phyloP scores from a whole-genome alignment of 1,284 basidiomycete genomes.

The Blastosporella zonata region DNA sequence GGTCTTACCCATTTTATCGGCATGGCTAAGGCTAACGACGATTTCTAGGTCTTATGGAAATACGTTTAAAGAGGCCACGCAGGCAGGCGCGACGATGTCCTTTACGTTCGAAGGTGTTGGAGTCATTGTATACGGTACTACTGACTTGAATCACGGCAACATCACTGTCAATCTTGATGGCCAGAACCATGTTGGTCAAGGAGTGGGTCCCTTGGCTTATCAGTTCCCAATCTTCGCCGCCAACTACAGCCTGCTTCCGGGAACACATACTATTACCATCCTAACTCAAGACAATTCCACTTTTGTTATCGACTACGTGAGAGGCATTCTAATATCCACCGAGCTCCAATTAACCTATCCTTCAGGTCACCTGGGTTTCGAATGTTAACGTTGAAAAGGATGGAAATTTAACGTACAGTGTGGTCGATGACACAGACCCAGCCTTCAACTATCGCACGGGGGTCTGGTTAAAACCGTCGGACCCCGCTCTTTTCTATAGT shows the following conservation, averaged over 20 bases:
- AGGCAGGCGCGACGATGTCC: conserved; percentile 22
- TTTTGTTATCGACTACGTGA: conserved; percentile 8
- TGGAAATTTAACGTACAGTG: not conserved
- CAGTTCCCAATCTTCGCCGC: not conserved
- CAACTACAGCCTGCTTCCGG: conserved; percentile 1
- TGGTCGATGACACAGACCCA: conserved; percentile 6
- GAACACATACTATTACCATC: conserved; percentile 8
- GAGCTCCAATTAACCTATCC: not conserved
- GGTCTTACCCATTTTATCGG: not conserved
- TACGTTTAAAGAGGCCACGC: conserved; percentile 31
- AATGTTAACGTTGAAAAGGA: conserved; percentile 2
- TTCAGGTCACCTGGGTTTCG: conserved; percentile 9
- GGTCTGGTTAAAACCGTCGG: not conserved
- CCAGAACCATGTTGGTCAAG: conserved; percentile 4
- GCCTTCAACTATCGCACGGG: conserved; percentile 1
- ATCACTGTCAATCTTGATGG: conserved; percentile 32
- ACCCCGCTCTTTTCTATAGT: not conserved
- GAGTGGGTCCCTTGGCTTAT: not conserved
- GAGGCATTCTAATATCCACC: not conserved
- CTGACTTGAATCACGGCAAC: conserved; percentile 29
- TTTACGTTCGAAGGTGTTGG: conserved; percentile 34
- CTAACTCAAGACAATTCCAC: not conserved
- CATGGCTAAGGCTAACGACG: not conserved
- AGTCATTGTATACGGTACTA: conserved; percentile 33
- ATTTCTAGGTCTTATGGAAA: conserved; percentile 23